Percentiles rank a stretch among this genome's conserved stretches.
Conservation (phyloP, 2,329 filamentous ascomycete species). For the Raffaelea albimanens region DNA sequence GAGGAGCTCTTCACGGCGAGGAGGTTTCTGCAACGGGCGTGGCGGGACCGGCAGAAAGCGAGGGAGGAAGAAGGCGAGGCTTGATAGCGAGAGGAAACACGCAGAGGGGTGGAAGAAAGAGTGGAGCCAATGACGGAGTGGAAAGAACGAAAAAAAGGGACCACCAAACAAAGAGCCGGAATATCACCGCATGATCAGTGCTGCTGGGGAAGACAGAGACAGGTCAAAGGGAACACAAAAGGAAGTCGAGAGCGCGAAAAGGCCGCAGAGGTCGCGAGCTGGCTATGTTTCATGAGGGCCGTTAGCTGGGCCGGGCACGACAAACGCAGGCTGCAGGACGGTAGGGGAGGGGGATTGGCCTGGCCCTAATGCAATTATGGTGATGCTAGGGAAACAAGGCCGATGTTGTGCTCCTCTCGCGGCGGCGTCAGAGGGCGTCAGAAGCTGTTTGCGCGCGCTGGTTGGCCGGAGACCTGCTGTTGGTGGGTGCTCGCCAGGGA, state of each 20-base stretch:
- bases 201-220: neutral
- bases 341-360: neutral
- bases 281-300: too few relatives aligned
- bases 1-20: too few relatives aligned
- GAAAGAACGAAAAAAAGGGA: constrained; percentile 5
- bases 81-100: neutral
- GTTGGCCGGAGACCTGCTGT: neutral
- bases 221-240: neutral
- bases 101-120: constrained; percentile 2
- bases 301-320: neutral
- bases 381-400: neutral
- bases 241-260: neutral
- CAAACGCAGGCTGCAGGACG: neutral
- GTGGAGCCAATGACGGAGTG: constrained; percentile 5
- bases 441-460: neutral
- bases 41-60: neutral
- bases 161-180: neutral
- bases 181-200: neutral
- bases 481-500: too few relatives aligned
- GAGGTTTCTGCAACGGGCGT: neutral
- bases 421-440: too few relatives aligned
- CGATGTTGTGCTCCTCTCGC: constrained; percentile 5
- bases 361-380: neutral
- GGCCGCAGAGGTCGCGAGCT: too few relatives aligned
- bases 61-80: neutral